These are phyloP conservation scores for Blastobotrys malaysiensis DNA, from an alignment of 1,139 yeast species.

Conservation along the genomic window DNA sequence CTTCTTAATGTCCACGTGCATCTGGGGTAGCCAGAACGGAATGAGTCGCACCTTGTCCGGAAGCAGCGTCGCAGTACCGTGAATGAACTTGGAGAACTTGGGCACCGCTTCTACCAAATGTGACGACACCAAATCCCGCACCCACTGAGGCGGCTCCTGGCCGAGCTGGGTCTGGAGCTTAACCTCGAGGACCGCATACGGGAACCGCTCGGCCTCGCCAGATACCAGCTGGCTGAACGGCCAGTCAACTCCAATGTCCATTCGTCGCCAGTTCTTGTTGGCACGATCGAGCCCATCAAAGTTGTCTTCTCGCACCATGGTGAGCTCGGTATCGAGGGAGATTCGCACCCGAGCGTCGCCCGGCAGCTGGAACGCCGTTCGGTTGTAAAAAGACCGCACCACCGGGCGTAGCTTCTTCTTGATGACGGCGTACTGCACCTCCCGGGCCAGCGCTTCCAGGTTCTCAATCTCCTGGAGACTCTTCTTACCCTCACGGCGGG, in stretches of 20 bases:
- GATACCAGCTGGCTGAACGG: slow-evolving; percentile 85
- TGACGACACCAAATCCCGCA: slow-evolving; percentile 80
- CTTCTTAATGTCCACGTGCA: slow-evolving; percentile 91
- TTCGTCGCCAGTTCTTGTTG: slow-evolving; percentile 92
- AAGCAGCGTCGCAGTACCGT: slow-evolving; percentile 84
- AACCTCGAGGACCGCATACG: slow-evolving; percentile 95
- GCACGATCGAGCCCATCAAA: slow-evolving; percentile 92
- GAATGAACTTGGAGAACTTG: slow-evolving; percentile 92
- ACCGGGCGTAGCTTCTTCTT: slow-evolving; percentile 87
- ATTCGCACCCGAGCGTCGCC: slow-evolving; percentile 99
- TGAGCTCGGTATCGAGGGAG: slow-evolving; percentile 89
- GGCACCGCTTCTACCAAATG: slow-evolving; percentile 98
- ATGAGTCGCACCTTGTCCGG: slow-evolving; percentile 77
- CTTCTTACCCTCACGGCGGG: slow-evolving; percentile 89
- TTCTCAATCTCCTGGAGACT: slow-evolving; percentile 81
- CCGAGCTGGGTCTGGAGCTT: slow-evolving; percentile 96
- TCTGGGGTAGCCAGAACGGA: slow-evolving; percentile 98
- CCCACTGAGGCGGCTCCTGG: slow-evolving; percentile 98
- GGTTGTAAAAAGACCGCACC: slow-evolving; percentile 89
- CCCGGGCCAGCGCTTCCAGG: slow-evolving; percentile 85
- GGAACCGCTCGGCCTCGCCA: slow-evolving; percentile 83
- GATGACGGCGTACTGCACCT: slow-evolving; percentile 82
- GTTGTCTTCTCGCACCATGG: slow-evolving; percentile 95
- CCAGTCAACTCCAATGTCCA: slow-evolving; percentile 96
- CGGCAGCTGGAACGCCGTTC: slow-evolving; percentile 98